phyloP scores from a whole-genome alignment of 495 filamentous ascomycete genomes.

The Xanthoparmelia taractica region DNA sequence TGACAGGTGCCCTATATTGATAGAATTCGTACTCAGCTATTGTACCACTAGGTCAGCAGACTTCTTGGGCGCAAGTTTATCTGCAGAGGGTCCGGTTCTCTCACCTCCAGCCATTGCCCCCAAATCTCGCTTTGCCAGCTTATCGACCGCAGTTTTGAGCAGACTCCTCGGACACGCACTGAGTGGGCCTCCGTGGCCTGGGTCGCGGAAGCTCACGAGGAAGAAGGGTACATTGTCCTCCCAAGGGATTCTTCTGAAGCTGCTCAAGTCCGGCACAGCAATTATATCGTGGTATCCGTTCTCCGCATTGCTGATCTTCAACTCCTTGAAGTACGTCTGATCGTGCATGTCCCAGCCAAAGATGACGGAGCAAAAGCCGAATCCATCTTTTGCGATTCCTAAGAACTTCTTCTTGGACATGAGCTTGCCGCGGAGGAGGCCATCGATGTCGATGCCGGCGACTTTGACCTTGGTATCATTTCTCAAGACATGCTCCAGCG shows the following conservation, averaged over 20 bases:
- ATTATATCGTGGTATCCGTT: constrained; percentile 91
- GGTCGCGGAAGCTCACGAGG: constrained; percentile 77
- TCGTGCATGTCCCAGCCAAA: constrained; percentile 99
- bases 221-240: constrained; percentile 91
- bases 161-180: constrained; percentile 78
- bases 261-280: constrained; percentile 71
- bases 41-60: constrained; percentile 15
- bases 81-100: constrained; percentile 18
- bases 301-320: constrained; percentile 81
- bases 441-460: constrained; percentile 87
- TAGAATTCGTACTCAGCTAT: constrained; percentile 96
- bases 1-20: constrained; percentile 68
- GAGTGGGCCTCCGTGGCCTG: constrained; percentile 57
- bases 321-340: constrained; percentile 73
- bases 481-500: constrained; percentile 56
- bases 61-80: background rate
- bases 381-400: constrained; percentile 71
- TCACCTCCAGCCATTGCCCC: constrained; percentile 91
- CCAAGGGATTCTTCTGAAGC: constrained; percentile 89
- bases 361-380: constrained; percentile 94
- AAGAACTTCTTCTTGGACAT: constrained; percentile 96
- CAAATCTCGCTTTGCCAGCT: constrained; percentile 54
- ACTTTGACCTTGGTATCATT: constrained; percentile 84
- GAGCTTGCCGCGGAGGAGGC: constrained; percentile 83
- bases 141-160: constrained; percentile 59